These are phyloP conservation scores for Puccinia triticina DNA, from an alignment of 1,284 basidiomycete species.

Conservation along the genomic window DNA sequence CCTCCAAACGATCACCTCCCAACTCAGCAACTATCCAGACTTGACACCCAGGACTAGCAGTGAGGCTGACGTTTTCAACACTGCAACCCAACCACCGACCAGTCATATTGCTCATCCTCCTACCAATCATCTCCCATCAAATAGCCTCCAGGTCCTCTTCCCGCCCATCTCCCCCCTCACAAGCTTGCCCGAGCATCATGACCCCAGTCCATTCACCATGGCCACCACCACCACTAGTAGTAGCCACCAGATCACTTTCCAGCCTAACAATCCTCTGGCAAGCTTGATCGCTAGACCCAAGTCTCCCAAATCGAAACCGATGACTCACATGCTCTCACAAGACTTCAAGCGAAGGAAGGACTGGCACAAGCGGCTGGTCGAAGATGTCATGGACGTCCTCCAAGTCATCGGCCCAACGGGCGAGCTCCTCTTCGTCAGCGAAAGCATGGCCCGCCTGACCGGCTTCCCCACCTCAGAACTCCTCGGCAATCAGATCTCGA, in stretches of 20 bases:
- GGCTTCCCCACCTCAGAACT: conserved; percentile 11
- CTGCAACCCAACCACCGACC: background rate
- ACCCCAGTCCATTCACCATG: background rate
- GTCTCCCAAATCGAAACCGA: background rate
- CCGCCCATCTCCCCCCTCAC: background rate
- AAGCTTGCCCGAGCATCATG: background rate
- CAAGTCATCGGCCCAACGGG: conserved; percentile 2
- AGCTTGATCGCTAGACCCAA: background rate
- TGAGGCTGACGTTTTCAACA: background rate
- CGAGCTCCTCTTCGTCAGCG: conserved; percentile 20
- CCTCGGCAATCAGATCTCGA: background rate
- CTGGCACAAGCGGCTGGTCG: conserved; percentile 30
- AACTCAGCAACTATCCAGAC: background rate
- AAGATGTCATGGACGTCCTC: conserved; percentile 33
- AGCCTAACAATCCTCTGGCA: background rate
- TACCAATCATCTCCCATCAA: background rate
- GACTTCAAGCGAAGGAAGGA: conserved; percentile 36
- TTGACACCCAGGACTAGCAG: background rate
- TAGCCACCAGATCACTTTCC: background rate
- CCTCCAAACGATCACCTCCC: background rate
- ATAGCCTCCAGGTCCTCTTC: conserved; percentile 2
- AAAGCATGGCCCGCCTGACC: background rate
- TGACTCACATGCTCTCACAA: background rate
- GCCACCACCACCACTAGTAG: background rate
- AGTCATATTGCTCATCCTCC: background rate